Base-by-base conservation (phyloP, 176 grass and related monocot species). In the Oryza meyeriana region DNA sequence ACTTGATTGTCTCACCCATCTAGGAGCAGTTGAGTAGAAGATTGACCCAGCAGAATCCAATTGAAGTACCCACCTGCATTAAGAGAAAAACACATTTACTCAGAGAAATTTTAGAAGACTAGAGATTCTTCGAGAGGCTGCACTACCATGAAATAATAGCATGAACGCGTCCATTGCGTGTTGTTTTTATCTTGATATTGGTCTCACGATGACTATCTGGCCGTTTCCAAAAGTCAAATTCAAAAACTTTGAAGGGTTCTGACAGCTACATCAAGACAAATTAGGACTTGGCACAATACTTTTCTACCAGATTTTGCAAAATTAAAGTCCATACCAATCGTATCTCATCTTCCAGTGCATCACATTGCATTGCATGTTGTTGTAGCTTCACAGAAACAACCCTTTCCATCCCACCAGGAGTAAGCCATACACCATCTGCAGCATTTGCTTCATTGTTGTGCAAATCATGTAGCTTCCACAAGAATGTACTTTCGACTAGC, bases 191-290 rank as follows among this genome's bases (percentile, higher is more conserved):
- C 39, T 44, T 65, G 22, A 93, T 87, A 72, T 93, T 86, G 64
- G 79, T 88, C 73, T 93, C 95, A 66, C 81, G 71, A 72, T 92
- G 74, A 81, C 92, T 94, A 47, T 94, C 95, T 71, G 95, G 95
- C 33, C 90, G 87, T 90, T 89, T 89, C 79, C 71, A 92, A 88
- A 98, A 98, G 82, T 98, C 95, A 80, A 94, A 93, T 85, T 94
- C 95, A 94, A 98, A 98, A 81, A 94, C 81, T 89, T 93, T 92
- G 92, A 98, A 98, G 42, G 95, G 92, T 85, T 94, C 95, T 87
- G 95, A 98, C 81, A 98, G 83, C 95, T 98, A 79, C 35, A 92
- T 71, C 64, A 79, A 80, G 82, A 83, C 42, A 59, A 10, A 68
- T 85, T 84, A 93, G 83, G 66, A 83, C 16, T 32, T 76, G n/a